These are phyloP conservation scores for Phytophthora syringae DNA, from an alignment of 352 stramenopile species.

Conservation along the genomic window DNA sequence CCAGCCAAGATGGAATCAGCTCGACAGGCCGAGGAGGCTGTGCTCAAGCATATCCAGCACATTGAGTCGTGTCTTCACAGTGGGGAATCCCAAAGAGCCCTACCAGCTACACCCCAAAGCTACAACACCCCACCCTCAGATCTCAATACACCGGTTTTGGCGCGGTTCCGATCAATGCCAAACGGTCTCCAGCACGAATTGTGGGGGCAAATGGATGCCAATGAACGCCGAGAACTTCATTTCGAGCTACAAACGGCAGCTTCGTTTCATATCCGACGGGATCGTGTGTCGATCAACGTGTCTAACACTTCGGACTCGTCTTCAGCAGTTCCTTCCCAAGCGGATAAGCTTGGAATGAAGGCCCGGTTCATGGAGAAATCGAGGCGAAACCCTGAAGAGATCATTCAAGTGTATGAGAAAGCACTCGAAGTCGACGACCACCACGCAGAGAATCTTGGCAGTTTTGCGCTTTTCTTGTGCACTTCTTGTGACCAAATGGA, in stretches of 20 bases:
- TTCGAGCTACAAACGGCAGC: conserved; percentile 32
- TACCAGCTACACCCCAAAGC: no score
- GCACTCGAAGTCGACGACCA: conserved; percentile 35
- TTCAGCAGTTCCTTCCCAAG: conserved; percentile 21
- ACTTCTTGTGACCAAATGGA: conserved; percentile 22
- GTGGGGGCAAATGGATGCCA: conserved; percentile 35
- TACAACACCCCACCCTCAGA: no score
- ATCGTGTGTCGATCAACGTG: conserved; percentile 27
- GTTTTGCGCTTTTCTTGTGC: conserved; percentile 53
- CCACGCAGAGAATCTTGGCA: conserved; percentile 43
- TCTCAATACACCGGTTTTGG: conserved; percentile 25
- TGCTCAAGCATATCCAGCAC: conserved; percentile 31
- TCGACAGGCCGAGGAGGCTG: conserved; percentile 15
- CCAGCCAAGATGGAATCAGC: neutral
- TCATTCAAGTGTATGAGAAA: conserved; percentile 39
- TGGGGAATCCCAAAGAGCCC: neutral
- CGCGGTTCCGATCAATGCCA: conserved; percentile 42
- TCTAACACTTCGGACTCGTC: neutral
- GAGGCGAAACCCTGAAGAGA: conserved; percentile 28
- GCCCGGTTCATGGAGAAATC: conserved; percentile 49
- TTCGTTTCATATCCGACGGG: conserved; percentile 45
- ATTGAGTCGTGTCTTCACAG: conserved; percentile 19
- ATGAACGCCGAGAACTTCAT: conserved; percentile 36
- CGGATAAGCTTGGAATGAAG: conserved; percentile 54
- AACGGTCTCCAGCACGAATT: conserved; percentile 32